These are phyloP conservation scores for Ophiocordyceps camponoti-saundersi DNA, from an alignment of 2,329 filamentous ascomycete genomes.

Conservation along the genomic window DNA sequence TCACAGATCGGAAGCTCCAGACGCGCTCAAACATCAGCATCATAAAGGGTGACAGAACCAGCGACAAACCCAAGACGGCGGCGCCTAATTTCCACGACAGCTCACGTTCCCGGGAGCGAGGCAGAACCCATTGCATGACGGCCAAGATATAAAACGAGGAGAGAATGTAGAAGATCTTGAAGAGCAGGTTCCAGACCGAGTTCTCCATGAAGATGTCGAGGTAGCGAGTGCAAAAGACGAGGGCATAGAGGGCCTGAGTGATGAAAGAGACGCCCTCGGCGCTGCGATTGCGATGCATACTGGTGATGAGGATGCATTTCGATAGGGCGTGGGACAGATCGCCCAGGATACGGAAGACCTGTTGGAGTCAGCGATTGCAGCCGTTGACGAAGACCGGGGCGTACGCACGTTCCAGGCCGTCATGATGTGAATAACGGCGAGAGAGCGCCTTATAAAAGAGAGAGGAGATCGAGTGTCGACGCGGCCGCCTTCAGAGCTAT, in stretches of 20 bases:
- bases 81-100: slow-evolving; percentile 84
- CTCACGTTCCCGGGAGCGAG: slow-evolving; percentile 78
- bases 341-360: slow-evolving; percentile 60
- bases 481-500: background rate
- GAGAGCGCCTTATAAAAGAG: background rate
- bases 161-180: slow-evolving; percentile 80
- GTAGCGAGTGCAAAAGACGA: slow-evolving; percentile 78
- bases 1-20: slow-evolving; percentile 34
- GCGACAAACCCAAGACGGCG: slow-evolving; percentile 45
- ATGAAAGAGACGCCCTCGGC: slow-evolving; percentile 87
- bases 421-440: slow-evolving; percentile 15
- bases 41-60: slow-evolving; percentile 54
- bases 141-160: slow-evolving; percentile 76
- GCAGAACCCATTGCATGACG: slow-evolving; percentile 73
- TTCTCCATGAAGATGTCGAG: slow-evolving; percentile 55
- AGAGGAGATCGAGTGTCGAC: background rate
- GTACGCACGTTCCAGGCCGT: slow-evolving; percentile 22
- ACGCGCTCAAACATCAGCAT: slow-evolving; percentile 46
- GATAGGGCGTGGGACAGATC: slow-evolving; percentile 74
- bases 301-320: slow-evolving; percentile 79
- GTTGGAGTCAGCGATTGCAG: background rate
- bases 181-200: slow-evolving; percentile 52
- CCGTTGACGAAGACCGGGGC: background rate
- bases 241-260: slow-evolving; percentile 71
- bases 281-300: slow-evolving; percentile 76